These are phyloP conservation scores for Candolleomyces aberdarensis DNA, from an alignment of 768 basidiomycete genomes.

Conservation along the genomic window DNA sequence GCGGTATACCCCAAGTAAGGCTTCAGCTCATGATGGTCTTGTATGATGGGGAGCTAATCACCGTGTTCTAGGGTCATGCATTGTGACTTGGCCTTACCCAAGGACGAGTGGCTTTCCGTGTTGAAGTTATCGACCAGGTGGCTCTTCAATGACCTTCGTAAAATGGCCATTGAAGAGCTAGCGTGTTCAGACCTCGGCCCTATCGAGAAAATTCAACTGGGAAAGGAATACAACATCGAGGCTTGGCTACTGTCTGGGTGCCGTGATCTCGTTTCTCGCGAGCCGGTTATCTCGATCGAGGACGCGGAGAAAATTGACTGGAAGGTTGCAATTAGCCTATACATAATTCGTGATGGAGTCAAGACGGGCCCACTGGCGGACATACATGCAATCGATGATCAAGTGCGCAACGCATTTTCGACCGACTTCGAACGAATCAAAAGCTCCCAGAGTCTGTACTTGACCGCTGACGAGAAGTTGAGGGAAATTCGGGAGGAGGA, in stretches of 20 bases:
- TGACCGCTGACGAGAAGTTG: no score
- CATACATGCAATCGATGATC: not conserved
- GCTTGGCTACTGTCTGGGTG: constrained; percentile 31
- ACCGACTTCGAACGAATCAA: no score
- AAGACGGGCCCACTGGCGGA: no score
- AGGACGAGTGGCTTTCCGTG: constrained; percentile 33
- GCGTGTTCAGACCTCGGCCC: constrained; percentile 6
- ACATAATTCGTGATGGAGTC: constrained; percentile 7
- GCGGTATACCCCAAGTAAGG: not conserved
- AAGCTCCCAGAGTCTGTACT: no score
- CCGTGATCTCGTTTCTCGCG: constrained; percentile 19
- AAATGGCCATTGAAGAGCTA: constrained; percentile 26
- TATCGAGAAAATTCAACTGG: constrained; percentile 29
- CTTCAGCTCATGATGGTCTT: not conserved
- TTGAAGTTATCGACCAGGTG: constrained; percentile 39
- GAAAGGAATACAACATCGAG: constrained; percentile 26
- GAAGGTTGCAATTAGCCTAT: constrained; percentile 19
- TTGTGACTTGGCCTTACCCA: constrained; percentile 3
- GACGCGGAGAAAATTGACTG: constrained; percentile 27
- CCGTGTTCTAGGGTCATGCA: not conserved
- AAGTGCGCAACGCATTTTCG: not conserved
- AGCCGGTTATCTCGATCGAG: constrained; percentile 16
- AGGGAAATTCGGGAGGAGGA: no score
- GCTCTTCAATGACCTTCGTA: constrained; percentile 28
- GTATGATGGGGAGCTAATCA: not conserved